These are phyloP conservation scores for Alternaria ventricosa DNA, from an alignment of 2,329 filamentous ascomycete species.

Conservation along the genomic window DNA sequence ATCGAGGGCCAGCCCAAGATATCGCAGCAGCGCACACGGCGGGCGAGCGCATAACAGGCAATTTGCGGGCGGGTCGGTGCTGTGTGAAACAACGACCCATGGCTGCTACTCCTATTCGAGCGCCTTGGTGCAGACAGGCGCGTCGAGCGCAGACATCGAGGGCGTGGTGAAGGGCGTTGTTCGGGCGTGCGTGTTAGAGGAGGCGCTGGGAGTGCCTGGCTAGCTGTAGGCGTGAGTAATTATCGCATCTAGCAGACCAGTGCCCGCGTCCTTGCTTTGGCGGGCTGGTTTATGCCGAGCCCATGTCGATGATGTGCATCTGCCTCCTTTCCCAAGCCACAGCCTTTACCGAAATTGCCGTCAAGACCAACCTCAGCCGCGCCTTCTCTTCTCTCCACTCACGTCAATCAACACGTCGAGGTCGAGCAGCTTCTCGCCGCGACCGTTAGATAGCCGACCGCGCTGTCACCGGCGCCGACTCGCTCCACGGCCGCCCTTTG, in stretches of 20 bases:
- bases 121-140: not conserved
- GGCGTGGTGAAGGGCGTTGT: not conserved
- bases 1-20: not conserved
- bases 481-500: not conserved
- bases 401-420: constrained; percentile 30
- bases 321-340: constrained; percentile 22
- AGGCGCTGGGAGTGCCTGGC: constrained; percentile 16
- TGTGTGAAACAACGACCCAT: constrained; percentile 33
- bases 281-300: constrained; percentile 20
- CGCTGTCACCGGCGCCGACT: constrained; percentile 9
- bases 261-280: constrained; percentile 10
- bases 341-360: constrained; percentile 23
- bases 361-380: constrained; percentile 32
- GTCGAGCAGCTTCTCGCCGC: constrained; percentile 22
- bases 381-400: constrained; percentile 39
- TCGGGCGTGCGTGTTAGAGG: not conserved
- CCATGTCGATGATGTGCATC: constrained; percentile 25
- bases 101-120: constrained; percentile 5
- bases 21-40: not conserved
- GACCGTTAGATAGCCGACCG: constrained; percentile 19
- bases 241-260: constrained; percentile 1
- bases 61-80: constrained; percentile 35
- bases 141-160: not conserved
- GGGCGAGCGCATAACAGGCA: constrained; percentile 33
- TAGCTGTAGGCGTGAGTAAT: constrained; percentile 10